Evolutionary conservation across 495 filamentous ascomycete genomes (phyloP).

Genomic region (Penicillium longicatenatum): DNA sequence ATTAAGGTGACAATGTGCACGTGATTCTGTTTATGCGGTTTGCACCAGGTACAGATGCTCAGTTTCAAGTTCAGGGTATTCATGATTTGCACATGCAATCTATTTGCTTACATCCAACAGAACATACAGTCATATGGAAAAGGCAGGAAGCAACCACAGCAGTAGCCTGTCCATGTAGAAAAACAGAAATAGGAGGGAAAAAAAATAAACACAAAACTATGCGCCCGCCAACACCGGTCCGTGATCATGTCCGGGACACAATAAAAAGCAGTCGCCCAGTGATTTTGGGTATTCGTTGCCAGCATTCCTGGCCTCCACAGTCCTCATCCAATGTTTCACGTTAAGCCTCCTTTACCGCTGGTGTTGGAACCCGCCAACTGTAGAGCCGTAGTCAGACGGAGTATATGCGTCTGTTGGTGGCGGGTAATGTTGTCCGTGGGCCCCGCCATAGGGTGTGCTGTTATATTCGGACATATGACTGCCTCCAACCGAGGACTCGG

Average conservation of each 20-base stretch:
- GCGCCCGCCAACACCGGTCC: constrained; percentile 43
- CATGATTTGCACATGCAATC: constrained; percentile 2
- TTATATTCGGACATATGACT: constrained; percentile 44
- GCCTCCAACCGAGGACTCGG: constrained; percentile 30
- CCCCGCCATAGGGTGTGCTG: constrained; percentile 48
- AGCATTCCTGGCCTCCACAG: constrained; percentile 13
- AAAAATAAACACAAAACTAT: constrained; percentile 29
- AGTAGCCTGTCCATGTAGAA: constrained; percentile 7
- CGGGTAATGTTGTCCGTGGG: constrained; percentile 45
- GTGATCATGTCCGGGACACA: constrained; percentile 36
- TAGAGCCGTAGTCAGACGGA: constrained; percentile 27
- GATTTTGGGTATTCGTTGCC: constrained; percentile 27
- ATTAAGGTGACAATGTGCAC: not conserved
- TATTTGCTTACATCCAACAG: constrained; percentile 23
- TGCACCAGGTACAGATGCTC: not conserved
- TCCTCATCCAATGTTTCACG: constrained; percentile 3
- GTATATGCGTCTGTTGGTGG: constrained; percentile 27
- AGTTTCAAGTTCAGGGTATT: not conserved
- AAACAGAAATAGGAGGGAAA: not conserved
- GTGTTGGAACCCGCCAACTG: constrained; percentile 26
- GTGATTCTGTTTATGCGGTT: not conserved
- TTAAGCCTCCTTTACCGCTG: constrained; percentile 20
- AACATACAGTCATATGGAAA: constrained; percentile 22
- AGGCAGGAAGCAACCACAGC: constrained; percentile 12
- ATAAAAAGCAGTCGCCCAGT: constrained; percentile 21